These are phyloP conservation scores for Colletotrichum theobromicola DNA, from an alignment of 2,329 filamentous ascomycete species.

Conservation along the genomic window DNA sequence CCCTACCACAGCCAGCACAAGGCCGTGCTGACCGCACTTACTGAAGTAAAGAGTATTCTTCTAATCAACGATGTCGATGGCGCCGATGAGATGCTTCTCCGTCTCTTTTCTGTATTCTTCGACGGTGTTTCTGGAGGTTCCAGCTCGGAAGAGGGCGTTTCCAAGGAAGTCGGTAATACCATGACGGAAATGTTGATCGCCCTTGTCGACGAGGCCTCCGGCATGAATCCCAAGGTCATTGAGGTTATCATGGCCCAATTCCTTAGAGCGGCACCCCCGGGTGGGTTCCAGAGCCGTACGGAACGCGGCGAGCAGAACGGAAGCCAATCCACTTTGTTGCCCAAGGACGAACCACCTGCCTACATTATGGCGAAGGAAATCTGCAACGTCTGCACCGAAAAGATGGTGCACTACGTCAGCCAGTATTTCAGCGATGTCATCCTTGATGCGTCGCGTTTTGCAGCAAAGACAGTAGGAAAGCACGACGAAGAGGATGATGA, in stretches of 20 bases:
- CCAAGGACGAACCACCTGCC: slow-evolving; percentile 87
- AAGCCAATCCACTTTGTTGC: slow-evolving; percentile 81
- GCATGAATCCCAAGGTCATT: slow-evolving; percentile 80
- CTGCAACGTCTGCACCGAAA: slow-evolving; percentile 87
- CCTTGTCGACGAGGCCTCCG: slow-evolving; percentile 83
- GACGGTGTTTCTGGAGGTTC: slow-evolving; percentile 85
- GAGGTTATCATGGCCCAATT: slow-evolving; percentile 97
- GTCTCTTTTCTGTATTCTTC: slow-evolving; percentile 88
- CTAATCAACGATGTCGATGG: slow-evolving; percentile 88
- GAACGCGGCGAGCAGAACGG: slow-evolving; percentile 65
- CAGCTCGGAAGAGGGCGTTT: slow-evolving; percentile 81
- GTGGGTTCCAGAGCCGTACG: slow-evolving; percentile 56
- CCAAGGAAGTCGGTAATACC: slow-evolving; percentile 92
- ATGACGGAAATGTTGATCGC: slow-evolving; percentile 86
- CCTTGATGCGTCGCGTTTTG: slow-evolving; percentile 77
- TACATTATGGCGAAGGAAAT: slow-evolving; percentile 97
- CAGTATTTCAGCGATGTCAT: slow-evolving; percentile 98
- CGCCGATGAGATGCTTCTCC: slow-evolving; percentile 77
- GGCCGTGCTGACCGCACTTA: slow-evolving; percentile 86
- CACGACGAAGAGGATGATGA: slow-evolving; percentile 70
- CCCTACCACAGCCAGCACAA: slow-evolving; percentile 94
- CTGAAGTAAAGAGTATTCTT: slow-evolving; percentile 93
- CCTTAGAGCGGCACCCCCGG: slow-evolving; percentile 80
- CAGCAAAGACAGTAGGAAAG: slow-evolving; percentile 59
- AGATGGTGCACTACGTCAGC: slow-evolving; percentile 93